phyloP scores from a whole-genome alignment of 805 yeast genomes.

The Candida alai region DNA sequence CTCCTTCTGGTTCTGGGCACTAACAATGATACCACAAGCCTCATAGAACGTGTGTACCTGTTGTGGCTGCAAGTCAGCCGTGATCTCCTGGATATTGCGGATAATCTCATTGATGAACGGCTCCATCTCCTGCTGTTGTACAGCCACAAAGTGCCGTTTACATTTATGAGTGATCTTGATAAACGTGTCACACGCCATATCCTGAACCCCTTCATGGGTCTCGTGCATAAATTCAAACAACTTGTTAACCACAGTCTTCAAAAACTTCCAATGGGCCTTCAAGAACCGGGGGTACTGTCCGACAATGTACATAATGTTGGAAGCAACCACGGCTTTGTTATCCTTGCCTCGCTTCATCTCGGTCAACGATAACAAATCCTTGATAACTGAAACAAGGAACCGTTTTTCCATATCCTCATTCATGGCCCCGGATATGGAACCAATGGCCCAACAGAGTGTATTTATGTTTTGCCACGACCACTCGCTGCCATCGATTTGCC shows the following conservation, averaged over 20 bases:
- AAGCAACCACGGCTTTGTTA: slow-evolving; percentile 98
- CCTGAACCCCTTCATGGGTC: slow-evolving; percentile 99
- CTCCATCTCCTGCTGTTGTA: slow-evolving; percentile 78
- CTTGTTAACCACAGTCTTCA: slow-evolving; percentile 93
- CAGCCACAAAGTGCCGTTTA: slow-evolving; percentile 89
- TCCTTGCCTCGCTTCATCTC: slow-evolving; percentile 97
- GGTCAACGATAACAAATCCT: slow-evolving; percentile 84
- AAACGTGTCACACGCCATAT: slow-evolving; percentile 99
- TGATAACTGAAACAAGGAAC: slow-evolving; percentile 88
- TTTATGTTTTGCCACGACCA: slow-evolving; percentile 99
- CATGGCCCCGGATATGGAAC: slow-evolving; percentile 98
- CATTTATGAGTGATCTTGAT: slow-evolving; percentile 94
- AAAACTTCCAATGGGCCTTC: slow-evolving; percentile 96
- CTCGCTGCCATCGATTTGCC: slow-evolving; percentile 92
- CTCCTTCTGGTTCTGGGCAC: slow-evolving; percentile 74
- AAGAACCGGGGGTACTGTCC: slow-evolving; percentile 98
- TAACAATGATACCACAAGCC: slow-evolving; percentile 91
- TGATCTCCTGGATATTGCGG: slow-evolving; percentile 73
- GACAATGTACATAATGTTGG: slow-evolving; percentile 99
- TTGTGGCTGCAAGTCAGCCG: slow-evolving; percentile 92
- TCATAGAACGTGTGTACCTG: slow-evolving; percentile 97
- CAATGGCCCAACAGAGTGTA: slow-evolving; percentile 99
- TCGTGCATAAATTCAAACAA: slow-evolving; percentile 99
- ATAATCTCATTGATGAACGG: slow-evolving; percentile 93
- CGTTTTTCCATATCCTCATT: slow-evolving; percentile 95